A percentile compares a stretch with the other conserved stretches of the same genome.
These are phyloP conservation scores for Berberis vulgaris DNA, from an alignment of 164 flowering plant species.

Conservation along the genomic window DNA sequence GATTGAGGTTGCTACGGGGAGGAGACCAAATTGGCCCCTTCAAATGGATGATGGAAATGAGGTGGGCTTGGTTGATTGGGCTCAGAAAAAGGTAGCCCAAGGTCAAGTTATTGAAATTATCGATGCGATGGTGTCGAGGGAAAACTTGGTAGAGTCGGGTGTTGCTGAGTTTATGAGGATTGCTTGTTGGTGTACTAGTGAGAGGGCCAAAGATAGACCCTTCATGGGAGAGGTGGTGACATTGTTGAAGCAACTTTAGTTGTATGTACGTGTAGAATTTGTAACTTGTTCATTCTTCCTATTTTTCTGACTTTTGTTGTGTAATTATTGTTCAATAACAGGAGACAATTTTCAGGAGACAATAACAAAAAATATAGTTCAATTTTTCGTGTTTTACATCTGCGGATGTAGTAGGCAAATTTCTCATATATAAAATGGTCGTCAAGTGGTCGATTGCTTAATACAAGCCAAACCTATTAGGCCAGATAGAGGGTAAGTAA, in stretches of 20 bases:
- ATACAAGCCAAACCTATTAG: too few species aligned
- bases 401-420: too few species aligned
- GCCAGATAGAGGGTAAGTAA: too few species aligned
- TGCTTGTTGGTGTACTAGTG: conserved; percentile 45
- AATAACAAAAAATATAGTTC: too few species aligned
- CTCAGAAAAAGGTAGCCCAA: conserved; percentile 26
- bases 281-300: too few species aligned
- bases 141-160: conserved; percentile 23
- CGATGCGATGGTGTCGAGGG: conserved; percentile 23
- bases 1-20: conserved; percentile 63
- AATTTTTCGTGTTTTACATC: too few species aligned
- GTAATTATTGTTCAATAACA: too few species aligned
- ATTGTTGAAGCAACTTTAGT: conserved; percentile 21
- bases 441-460: too few species aligned
- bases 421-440: too few species aligned
- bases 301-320: background rate
- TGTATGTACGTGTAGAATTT: background rate
- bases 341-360: too few species aligned
- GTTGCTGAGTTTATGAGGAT: conserved; percentile 50
- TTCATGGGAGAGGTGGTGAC: conserved; percentile 44
- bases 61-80: conserved; percentile 53
- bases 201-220: conserved; percentile 39
- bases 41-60: conserved; percentile 25
- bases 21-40: conserved; percentile 54
- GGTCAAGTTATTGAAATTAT: conserved; percentile 38